Percentiles rank a stretch among this genome's conserved stretches.
Evolutionary conservation across 2,329 filamentous ascomycete genomes (phyloP).

Genomic region (Ceratocystis variospora): DNA sequence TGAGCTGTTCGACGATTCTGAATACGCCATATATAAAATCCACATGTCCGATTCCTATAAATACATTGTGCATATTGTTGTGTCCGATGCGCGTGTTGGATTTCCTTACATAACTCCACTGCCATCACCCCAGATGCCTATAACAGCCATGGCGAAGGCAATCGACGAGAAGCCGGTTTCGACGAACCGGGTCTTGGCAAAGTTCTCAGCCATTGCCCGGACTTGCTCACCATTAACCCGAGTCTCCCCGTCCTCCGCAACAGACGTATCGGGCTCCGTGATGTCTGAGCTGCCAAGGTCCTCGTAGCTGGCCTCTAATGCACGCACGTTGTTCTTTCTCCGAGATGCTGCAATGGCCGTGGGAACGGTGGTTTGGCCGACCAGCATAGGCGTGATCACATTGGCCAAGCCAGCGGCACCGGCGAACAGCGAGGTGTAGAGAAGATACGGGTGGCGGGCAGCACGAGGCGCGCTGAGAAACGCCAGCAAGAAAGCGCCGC

Average conservation of each 20-base stretch:
- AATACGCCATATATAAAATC: not conserved
- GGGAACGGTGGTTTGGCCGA: slow-evolving; percentile 24
- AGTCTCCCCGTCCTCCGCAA: slow-evolving; percentile 32
- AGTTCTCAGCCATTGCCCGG: slow-evolving; percentile 40
- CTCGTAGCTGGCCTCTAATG: slow-evolving; percentile 60
- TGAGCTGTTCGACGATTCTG: no score
- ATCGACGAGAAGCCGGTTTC: slow-evolving; percentile 41
- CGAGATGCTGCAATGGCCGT: not conserved
- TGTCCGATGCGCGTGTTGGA: not conserved
- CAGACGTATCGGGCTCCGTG: slow-evolving; percentile 29
- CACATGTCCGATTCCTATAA: not conserved
- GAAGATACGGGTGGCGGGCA: slow-evolving; percentile 72
- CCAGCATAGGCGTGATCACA: slow-evolving; percentile 34
- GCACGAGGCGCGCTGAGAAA: slow-evolving; percentile 62
- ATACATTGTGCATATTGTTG: not conserved
- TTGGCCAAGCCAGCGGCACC: slow-evolving; percentile 45
- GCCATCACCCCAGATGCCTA: slow-evolving; percentile 55
- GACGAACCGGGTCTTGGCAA: slow-evolving; percentile 40
- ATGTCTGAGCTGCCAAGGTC: slow-evolving; percentile 37
- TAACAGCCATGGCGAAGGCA: slow-evolving; percentile 46
- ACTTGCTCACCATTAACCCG: slow-evolving; percentile 50
- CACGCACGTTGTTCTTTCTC: slow-evolving; percentile 21
- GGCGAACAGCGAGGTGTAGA: slow-evolving; percentile 67
- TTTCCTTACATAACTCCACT: slow-evolving; percentile 21
- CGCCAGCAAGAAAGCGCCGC: slow-evolving; percentile 59